These are phyloP conservation scores for Kwoniella sp. DNA, from an alignment of 768 basidiomycete genomes.

Conservation along the genomic window DNA sequence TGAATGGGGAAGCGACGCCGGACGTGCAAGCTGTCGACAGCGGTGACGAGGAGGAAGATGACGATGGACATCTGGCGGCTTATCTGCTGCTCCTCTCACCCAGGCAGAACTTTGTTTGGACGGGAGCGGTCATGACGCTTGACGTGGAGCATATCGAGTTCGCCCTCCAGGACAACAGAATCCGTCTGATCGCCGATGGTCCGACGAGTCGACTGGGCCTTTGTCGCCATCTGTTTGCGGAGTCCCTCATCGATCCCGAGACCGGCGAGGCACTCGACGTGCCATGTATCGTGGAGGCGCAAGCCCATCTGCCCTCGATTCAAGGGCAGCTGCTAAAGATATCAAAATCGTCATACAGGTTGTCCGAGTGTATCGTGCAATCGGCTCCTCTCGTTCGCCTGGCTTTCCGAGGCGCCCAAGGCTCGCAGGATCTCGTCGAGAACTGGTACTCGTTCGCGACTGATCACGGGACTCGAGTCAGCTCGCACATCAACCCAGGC, in stretches of 20 bases:
- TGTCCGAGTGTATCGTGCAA: constrained; percentile 88
- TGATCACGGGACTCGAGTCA: constrained; percentile 84
- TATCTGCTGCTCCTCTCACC: constrained; percentile 87
- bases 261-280: constrained; percentile 34
- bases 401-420: constrained; percentile 54
- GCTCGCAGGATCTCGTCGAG: constrained; percentile 59
- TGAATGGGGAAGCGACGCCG: constrained; percentile 14
- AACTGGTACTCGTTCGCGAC: constrained; percentile 92
- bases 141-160: constrained; percentile 69
- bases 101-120: constrained; percentile 81
- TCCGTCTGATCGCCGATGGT: constrained; percentile 88
- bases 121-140: constrained; percentile 75
- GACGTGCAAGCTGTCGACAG: constrained; percentile 46
- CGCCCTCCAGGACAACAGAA: constrained; percentile 76
- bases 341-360: constrained; percentile 75
- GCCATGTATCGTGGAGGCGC: constrained; percentile 62
- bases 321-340: constrained; percentile 88
- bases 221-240: constrained; percentile 72
- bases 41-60: constrained; percentile 32
- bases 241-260: constrained; percentile 54
- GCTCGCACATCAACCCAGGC: constrained; percentile 76
- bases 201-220: constrained; percentile 67
- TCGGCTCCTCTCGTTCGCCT: constrained; percentile 79
- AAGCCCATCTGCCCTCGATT: constrained; percentile 84
- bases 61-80: constrained; percentile 41